phyloP scores from a whole-genome alignment of 2,329 filamentous ascomycete genomes.

The Escovopsis weberi region DNA sequence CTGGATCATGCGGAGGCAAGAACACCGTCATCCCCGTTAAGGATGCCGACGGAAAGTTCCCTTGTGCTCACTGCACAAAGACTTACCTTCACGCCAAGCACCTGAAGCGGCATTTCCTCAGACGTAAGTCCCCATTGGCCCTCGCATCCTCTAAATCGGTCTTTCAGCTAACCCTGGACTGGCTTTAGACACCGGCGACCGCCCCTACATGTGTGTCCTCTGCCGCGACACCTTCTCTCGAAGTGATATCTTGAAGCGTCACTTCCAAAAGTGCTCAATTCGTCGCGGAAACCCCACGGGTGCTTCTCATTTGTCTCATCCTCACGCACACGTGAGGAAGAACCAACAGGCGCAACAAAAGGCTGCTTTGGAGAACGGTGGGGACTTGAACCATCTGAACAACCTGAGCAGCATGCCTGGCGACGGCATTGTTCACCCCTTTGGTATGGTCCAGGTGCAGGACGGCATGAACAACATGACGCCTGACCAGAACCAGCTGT shows the following conservation, averaged over 20 bases:
- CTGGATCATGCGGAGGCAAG: slow-evolving; percentile 56
- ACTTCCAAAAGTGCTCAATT: slow-evolving; percentile 98
- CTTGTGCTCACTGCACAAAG: slow-evolving; percentile 95
- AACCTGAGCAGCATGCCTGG: slow-evolving; percentile 43
- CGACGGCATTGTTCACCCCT: slow-evolving; percentile 43
- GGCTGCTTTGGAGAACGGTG: slow-evolving; percentile 36
- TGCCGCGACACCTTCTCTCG: slow-evolving; percentile 97
- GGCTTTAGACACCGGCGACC: slow-evolving; percentile 75
- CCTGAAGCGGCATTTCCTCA: slow-evolving; percentile 84
- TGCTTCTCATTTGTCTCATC: slow-evolving; percentile 86
- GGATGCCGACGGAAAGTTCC: slow-evolving; percentile 95
- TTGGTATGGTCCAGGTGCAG: slow-evolving; percentile 39
- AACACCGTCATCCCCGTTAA: slow-evolving; percentile 78
- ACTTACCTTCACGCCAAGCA: slow-evolving; percentile 97
- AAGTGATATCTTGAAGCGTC: slow-evolving; percentile 95
- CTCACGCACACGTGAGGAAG: slow-evolving; percentile 79
- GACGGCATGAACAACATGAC: slow-evolving; percentile 46
- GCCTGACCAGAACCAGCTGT: slow-evolving; percentile 47
- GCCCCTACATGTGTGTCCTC: slow-evolving; percentile 94
- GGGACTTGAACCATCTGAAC: slow-evolving; percentile 44
- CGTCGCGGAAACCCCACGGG: slow-evolving; percentile 91
- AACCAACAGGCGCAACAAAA: slow-evolving; percentile 48
- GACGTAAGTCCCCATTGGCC: slow-evolving; percentile 55
- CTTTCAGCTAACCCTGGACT: slow-evolving; percentile 18
- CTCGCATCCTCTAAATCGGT: background rate